phyloP scores from a whole-genome alignment of 2,329 filamentous ascomycete species.

The Leptographium flavum region DNA sequence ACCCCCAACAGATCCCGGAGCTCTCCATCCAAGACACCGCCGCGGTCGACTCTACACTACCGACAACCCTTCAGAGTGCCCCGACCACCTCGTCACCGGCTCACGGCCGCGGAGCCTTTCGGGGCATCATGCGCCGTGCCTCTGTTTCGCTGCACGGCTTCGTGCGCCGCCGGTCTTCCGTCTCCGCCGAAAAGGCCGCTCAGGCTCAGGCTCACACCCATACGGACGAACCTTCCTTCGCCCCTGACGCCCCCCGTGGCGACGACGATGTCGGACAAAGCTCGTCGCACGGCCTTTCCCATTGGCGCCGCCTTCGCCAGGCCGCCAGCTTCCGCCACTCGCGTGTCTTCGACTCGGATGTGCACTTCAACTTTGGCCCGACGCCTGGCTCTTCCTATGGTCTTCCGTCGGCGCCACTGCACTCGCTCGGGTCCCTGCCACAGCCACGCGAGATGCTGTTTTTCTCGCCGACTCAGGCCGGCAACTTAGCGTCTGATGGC shows the following conservation, averaged over 20 bases:
- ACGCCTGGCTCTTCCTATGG: background rate
- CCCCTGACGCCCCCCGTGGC: too few species aligned
- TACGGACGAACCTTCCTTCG: too few species aligned
- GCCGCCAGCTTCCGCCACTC: conserved; percentile 34
- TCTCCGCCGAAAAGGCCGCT: conserved; percentile 14
- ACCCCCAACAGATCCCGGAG: too few species aligned
- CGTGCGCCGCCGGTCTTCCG: conserved; percentile 32
- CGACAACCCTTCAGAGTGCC: background rate
- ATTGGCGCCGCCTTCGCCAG: conserved; percentile 37
- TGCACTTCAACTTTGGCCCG: background rate
- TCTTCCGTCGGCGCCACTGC: background rate
- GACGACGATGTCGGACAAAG: conserved; percentile 20
- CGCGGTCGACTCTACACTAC: too few species aligned
- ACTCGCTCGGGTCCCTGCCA: conserved; percentile 20
- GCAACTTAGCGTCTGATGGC: conserved; percentile 5
- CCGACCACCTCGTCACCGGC: background rate
- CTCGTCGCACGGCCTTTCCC: conserved; percentile 29
- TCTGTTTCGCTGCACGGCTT: conserved; percentile 39
- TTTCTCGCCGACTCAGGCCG: conserved; percentile 3
- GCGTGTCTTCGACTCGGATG: conserved; percentile 27
- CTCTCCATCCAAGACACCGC: too few species aligned
- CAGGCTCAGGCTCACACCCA: conserved; percentile 15
- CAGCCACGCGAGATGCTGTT: conserved; percentile 21
- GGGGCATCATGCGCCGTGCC: conserved; percentile 38
- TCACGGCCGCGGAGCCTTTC: conserved; percentile 22